Evolutionary conservation across 2,329 filamentous ascomycete genomes (phyloP), one percentile per base, ranked within the genome.

Genomic region (Fusarium sp.): DNA sequence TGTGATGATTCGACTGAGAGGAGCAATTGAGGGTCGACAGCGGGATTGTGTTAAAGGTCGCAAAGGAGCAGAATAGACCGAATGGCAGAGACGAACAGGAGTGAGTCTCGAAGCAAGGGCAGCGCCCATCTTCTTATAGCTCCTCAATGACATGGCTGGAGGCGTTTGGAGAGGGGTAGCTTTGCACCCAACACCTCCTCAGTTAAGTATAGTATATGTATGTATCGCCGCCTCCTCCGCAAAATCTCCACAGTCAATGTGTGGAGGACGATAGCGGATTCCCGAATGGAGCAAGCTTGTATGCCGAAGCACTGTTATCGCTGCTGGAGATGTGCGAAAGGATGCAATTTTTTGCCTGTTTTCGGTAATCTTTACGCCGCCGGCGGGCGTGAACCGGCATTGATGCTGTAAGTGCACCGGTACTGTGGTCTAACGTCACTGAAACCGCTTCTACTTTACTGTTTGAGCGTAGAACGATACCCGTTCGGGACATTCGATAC

Each of bases 121-220:
- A 64, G 57, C 46, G 38, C 66, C 42, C 47, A 69, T 69, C 67
- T 70, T 69, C 67, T 69, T 69, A 69, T 69, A 69, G 67, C 42
- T 67, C 17, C 51, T 56, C 36, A 33, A 19, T 39, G 64, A 42
- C 50, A 54, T 62, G 46, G 64, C 44, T 64, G 45, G 40, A 57
- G 38, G 33, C 44, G 33, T n/a, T 43, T 49, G 19, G 54, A 39
- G 64, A 69, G 67, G 67, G 67, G 58, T 67, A 70, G 61, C 36
- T 40, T 46, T 22, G 36, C 44, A 40, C 11, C 50, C 33, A 36
- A 38, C 9, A 11, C 31, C 38, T 44, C 59, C 47, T 58, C 51
- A 64, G 60, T 46, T 65, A 44, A 6, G 24, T 38, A 54, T 22
- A 19, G 21, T 19, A 46, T 47, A 15, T 57, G 42, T 53, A 42